Evolutionary conservation across 805 yeast genomes (phyloP).

Genomic region (Jamesozyma jinghongensis): DNA sequence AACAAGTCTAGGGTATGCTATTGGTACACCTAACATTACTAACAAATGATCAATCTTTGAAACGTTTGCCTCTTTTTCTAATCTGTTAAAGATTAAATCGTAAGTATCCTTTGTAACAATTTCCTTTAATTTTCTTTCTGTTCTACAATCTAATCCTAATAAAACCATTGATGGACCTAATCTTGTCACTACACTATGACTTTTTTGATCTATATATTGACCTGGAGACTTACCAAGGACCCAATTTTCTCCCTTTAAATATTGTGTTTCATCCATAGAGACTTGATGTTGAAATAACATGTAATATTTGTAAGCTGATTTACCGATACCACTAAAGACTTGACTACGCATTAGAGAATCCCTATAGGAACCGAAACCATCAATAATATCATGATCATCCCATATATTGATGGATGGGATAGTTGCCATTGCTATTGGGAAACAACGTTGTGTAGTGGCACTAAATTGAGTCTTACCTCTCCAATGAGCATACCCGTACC

Average conservation of each 20-base stretch:
- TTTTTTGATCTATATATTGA: slow-evolving; percentile 49
- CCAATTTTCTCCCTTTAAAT: slow-evolving; percentile 47
- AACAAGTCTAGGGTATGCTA: slow-evolving; percentile 87
- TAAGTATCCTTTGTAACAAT: slow-evolving; percentile 53
- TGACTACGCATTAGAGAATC: slow-evolving; percentile 65
- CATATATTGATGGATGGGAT: slow-evolving; percentile 81
- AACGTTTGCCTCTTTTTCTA: slow-evolving; percentile 43
- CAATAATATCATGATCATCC: slow-evolving; percentile 96
- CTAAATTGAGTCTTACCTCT: slow-evolving; percentile 48
- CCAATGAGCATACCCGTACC: slow-evolving; percentile 93
- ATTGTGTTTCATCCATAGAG: slow-evolving; percentile 27
- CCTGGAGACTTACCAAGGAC: slow-evolving; percentile 50
- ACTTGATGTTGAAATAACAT: slow-evolving; percentile 88
- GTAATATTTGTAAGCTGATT: slow-evolving; percentile 74
- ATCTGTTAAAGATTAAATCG: slow-evolving; percentile 47
- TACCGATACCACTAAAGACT: slow-evolving; percentile 65
- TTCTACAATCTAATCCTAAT: slow-evolving; percentile 84
- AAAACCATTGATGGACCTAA: slow-evolving; percentile 67
- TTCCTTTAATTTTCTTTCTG: slow-evolving; percentile 64
- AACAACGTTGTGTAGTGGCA: slow-evolving; percentile 53
- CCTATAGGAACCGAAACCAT: slow-evolving; percentile 87
- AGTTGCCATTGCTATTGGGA: slow-evolving; percentile 67
- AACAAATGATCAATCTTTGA: slow-evolving; percentile 64
- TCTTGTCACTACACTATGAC: slow-evolving; percentile 63
- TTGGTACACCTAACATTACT: slow-evolving; percentile 88